These are phyloP conservation scores for Lactarius indigo DNA, from an alignment of 768 basidiomycete species.

Conservation along the genomic window DNA sequence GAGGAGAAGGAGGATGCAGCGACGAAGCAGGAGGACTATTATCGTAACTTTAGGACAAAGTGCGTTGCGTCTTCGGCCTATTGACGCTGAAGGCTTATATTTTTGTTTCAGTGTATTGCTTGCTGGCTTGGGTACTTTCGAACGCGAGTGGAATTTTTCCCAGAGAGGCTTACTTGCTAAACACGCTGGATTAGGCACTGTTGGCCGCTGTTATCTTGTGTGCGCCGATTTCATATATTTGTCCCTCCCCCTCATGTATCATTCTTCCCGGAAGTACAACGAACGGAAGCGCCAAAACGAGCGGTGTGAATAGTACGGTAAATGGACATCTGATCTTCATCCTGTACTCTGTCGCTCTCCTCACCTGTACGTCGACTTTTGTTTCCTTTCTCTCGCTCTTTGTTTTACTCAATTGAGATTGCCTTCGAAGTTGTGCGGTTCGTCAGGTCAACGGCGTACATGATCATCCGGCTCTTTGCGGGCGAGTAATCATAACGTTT, in stretches of 20 bases:
- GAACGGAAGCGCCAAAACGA: conserved; percentile 47
- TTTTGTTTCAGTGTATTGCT: conserved; percentile 50
- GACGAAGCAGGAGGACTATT: conserved; percentile 82
- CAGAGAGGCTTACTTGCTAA: conserved; percentile 15
- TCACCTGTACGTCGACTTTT: conserved; percentile 65
- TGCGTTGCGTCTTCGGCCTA: conserved; percentile 29
- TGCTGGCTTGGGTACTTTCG: conserved; percentile 84
- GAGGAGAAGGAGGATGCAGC: conserved; percentile 56
- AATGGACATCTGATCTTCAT: conserved; percentile 89
- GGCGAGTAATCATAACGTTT: conserved; percentile 58
- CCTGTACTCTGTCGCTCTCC: conserved; percentile 80
- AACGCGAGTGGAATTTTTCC: conserved; percentile 51
- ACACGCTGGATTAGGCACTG: conserved; percentile 44
- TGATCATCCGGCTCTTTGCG: conserved; percentile 83
- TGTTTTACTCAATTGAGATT: neutral
- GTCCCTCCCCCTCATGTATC: conserved; percentile 1
- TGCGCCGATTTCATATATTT: conserved; percentile 47
- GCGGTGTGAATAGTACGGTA: conserved; percentile 51
- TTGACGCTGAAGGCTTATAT: conserved; percentile 21
- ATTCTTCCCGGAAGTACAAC: conserved; percentile 36
- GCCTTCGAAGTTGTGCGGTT: conserved; percentile 69
- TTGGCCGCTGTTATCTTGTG: conserved; percentile 74
- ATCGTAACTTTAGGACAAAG: conserved; percentile 87
- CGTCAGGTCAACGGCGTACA: conserved; percentile 74
- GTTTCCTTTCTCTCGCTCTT: conserved; percentile 16